Evolutionary conservation across 164 flowering plant genomes (phyloP).

Genomic region (Sextonia rubra): DNA sequence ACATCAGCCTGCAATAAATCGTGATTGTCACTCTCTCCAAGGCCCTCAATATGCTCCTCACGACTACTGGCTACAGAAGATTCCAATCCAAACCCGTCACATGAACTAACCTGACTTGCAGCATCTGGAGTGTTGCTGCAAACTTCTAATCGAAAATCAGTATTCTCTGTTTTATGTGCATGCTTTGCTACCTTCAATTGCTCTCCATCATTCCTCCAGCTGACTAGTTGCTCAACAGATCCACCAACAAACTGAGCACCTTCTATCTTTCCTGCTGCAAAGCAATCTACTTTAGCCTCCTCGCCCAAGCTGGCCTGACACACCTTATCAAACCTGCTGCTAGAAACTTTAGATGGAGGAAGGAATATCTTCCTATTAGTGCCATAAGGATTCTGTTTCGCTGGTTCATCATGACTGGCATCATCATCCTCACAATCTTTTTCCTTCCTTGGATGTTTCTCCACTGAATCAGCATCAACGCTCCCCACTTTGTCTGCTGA

Average conservation of each 20-base stretch:
- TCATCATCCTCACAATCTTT: constrained; percentile 17
- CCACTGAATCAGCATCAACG: constrained; percentile 6
- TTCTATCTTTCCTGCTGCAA: not conserved
- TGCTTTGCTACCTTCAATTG: constrained; percentile 2
- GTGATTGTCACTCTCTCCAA: constrained; percentile 24
- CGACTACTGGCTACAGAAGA: constrained; percentile 18
- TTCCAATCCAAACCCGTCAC: constrained; percentile 22
- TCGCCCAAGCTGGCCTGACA: constrained; percentile 1
- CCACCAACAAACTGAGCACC: not conserved
- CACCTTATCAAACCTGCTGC: not conserved
- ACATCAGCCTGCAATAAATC: constrained; percentile 25
- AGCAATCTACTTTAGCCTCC: not conserved
- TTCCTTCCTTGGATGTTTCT: constrained; percentile 28
- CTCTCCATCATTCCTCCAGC: not conserved
- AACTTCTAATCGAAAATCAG: constrained; percentile 13
- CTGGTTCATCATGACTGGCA: constrained; percentile 8
- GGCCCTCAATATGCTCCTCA: constrained; percentile 17
- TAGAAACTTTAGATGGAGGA: constrained; percentile 25
- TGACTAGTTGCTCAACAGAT: not conserved
- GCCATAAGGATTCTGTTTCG: constrained; percentile 22
- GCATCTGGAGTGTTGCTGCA: constrained; percentile 19
- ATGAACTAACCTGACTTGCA: constrained; percentile 26
- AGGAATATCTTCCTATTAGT: constrained; percentile 12
- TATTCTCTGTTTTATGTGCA: not conserved
- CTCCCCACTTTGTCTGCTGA: not conserved